Conservation (phyloP, 345 rosid genomes). For the Brassica cretica region DNA sequence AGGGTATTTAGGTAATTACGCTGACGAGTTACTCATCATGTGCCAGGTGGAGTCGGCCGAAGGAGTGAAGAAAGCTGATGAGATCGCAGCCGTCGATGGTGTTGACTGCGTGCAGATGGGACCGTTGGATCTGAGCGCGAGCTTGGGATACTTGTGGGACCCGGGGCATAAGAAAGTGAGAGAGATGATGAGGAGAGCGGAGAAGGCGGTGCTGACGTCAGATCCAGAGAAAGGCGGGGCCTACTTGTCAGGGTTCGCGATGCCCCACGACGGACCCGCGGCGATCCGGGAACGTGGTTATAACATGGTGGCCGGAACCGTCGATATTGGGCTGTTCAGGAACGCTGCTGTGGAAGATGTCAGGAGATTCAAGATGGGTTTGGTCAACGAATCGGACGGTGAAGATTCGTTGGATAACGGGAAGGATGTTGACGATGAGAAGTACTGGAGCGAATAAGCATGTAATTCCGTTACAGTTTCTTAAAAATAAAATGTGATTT, state of each 20-base stretch:
- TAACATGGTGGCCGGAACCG: slow-evolving; percentile 72
- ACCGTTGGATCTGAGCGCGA: slow-evolving; percentile 87
- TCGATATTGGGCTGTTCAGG: slow-evolving; percentile 73
- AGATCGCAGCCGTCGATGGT: slow-evolving; percentile 80
- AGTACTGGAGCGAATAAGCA: slow-evolving; percentile 45
- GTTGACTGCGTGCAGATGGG: slow-evolving; percentile 96
- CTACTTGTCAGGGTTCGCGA: slow-evolving; percentile 63
- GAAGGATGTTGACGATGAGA: slow-evolving; percentile 44
- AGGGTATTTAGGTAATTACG: slow-evolving; percentile 69
- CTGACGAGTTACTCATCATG: slow-evolving; percentile 72
- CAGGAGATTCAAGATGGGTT: slow-evolving; percentile 61
- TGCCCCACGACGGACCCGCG: slow-evolving; percentile 67
- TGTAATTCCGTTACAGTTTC: background rate
- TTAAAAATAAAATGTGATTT: slow-evolving; percentile 1
- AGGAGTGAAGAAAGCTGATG: slow-evolving; percentile 63
- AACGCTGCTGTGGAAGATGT: slow-evolving; percentile 76
- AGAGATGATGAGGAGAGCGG: slow-evolving; percentile 63
- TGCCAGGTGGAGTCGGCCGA: slow-evolving; percentile 87
- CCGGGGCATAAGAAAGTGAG: slow-evolving; percentile 88
- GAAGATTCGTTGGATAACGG: slow-evolving; percentile 38
- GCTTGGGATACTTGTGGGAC: slow-evolving; percentile 88
- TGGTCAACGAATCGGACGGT: slow-evolving; percentile 38
- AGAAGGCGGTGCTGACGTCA: slow-evolving; percentile 60
- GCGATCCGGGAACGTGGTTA: slow-evolving; percentile 65
- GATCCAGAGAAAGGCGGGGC: slow-evolving; percentile 53